Evolutionary conservation across 495 filamentous ascomycete genomes (phyloP), one percentile per base, ranked within the genome.

Genomic region (Penicillium steckii): DNA sequence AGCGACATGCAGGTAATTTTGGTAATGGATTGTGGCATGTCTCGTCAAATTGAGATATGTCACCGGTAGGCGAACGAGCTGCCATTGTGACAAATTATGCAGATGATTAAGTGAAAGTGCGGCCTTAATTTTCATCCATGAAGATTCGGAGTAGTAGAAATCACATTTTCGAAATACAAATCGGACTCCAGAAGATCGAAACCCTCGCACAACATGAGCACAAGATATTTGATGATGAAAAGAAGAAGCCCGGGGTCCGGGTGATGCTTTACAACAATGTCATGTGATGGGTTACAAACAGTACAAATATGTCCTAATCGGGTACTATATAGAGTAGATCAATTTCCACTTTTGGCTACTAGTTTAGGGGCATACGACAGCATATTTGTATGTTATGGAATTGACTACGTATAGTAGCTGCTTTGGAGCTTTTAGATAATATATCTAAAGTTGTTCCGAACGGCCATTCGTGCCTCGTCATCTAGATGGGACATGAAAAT

Each of bases 1-100:
- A 59, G 19, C 57, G 65, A 49, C 65, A 68, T 2, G 65, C 65
- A 21, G 65, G 61, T 21, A 68, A 57, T 4, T 57, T 48, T 17
- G 58, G 51, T 24, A 47, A 30, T 30, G n/a, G 44, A 23, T 17
- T 41, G 7, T 21, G 19, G 10, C 0, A n/a, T 33, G 35, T 37
- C 35, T 56, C 48, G 17, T 22, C 40, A 2, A 30, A n/a, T 27
- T 49, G 38, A 37, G 23, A 24, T 42, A 15, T 22, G 9, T 32
- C 19, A n/a, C 10, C 18, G 17, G n/a, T 30, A 10, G 27, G n/a
- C 27, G 27, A 8, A 30, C 9, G 9, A 30, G 27, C 27, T 10
- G 27, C 27, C 27, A 30, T 30, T 30, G 9, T 8, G 27, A 13
- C 9, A 30, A 12, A 13, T 30, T 13, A 30, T 13, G 27, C 9